phyloP scores from a whole-genome alignment of 768 basidiomycete species.

The Leccinum barrowsii region DNA sequence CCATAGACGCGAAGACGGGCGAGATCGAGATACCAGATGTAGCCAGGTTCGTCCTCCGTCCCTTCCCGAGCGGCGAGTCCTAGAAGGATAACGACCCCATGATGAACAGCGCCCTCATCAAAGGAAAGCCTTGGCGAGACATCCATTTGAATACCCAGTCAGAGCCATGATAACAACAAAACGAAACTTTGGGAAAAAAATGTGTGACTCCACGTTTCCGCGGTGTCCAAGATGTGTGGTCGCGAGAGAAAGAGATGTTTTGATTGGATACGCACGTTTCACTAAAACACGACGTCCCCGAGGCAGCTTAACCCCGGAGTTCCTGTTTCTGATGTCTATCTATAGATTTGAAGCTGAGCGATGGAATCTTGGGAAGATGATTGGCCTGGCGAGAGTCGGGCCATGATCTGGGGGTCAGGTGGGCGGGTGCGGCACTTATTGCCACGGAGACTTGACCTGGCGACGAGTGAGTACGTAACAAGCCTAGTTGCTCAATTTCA shows the following conservation, averaged over 20 bases:
- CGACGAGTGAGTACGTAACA: constrained; percentile 24
- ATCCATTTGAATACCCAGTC: constrained; percentile 23
- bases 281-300: constrained; percentile 20
- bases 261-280: constrained; percentile 23
- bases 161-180: constrained; percentile 8
- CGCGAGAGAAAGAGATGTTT: constrained; percentile 2
- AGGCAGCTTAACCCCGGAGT: constrained; percentile 21
- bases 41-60: constrained; percentile 36
- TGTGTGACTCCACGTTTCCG: constrained; percentile 20
- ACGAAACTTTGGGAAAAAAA: neutral
- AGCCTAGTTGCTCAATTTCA: constrained; percentile 8
- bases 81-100: constrained; percentile 4
- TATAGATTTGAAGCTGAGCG: constrained; percentile 19
- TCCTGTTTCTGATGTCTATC: constrained; percentile 30
- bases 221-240: constrained; percentile 14
- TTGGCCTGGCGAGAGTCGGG: constrained; percentile 10
- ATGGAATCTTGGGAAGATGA: constrained; percentile 18
- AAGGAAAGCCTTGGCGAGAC: constrained; percentile 34
- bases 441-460: constrained; percentile 14
- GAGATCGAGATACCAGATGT: constrained; percentile 49
- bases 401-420: constrained; percentile 11
- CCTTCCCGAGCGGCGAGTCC: constrained; percentile 3
- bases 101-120: constrained; percentile 28
- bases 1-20: constrained; percentile 44
- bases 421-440: constrained; percentile 7